Evolutionary conservation across 768 basidiomycete genomes (phyloP), one percentile per base, ranked within the genome.

Genomic region (Crucibulum laeve): DNA sequence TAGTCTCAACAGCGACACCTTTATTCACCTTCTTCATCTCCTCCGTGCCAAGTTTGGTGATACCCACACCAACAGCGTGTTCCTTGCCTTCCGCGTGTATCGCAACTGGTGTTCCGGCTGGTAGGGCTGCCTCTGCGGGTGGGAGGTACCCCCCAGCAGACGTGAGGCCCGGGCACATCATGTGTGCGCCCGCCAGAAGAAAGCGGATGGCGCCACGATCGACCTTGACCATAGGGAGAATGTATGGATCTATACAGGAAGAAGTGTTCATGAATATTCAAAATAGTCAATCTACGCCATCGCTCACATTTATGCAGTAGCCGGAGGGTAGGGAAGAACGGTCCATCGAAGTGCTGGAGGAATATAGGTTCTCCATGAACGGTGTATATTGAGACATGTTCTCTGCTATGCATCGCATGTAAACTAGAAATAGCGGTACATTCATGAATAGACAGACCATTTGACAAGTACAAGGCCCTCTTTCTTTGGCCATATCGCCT

Each of bases 181-280:
- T 93, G 67, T 87, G 84, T 19, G 91, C 91, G 13, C 91, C 96
- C 8, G 83, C 85, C 36, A 99, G 80, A 28, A 99, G 77, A 67
- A 97, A 99, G 25, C 94, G 89, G 68, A 99, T 99, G 42, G 96
- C 96, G 38, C 96, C 96, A 40, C 95, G 85, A 71, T 99, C 96
- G 38, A 98, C 76, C 51, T 84, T 80, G 38, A 95, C 92, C 54
- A 76, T 82, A 4, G 94, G 91, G 24, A 98, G 77, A 51, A 98
- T 72, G 55, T 79, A 86, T 5, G 96, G 96, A 70, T 96, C 95
- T 99, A 62, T 2, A 44, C 41, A 44, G 17, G 34, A 42, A 43
- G 36, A 23, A n/a, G 45, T 5, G 24, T 13, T 13, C 18, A 40
- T 25, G 10, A 25, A 19, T 14, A 19, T 5, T 19, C 25, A 40